Conservation (phyloP, 2,329 filamentous ascomycete genomes). For the Lecanicillium sp. region DNA sequence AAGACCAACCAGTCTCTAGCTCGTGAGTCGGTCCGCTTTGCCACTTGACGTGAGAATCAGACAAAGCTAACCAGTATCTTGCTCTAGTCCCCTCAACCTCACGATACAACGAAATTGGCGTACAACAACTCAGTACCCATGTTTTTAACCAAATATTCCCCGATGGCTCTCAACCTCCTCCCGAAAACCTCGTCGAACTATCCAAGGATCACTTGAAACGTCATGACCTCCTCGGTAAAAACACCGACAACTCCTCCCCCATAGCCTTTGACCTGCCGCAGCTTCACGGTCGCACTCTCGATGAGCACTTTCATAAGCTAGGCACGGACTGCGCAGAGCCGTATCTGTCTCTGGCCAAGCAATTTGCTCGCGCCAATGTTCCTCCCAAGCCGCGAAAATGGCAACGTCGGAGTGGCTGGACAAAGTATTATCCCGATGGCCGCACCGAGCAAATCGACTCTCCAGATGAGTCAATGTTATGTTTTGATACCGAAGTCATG, state of each 20-base stretch:
- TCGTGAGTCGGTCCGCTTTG: constrained; percentile 23
- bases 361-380: constrained; percentile 58
- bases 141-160: constrained; percentile 80
- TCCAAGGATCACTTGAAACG: constrained; percentile 73
- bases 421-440: constrained; percentile 76
- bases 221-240: constrained; percentile 86
- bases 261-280: constrained; percentile 80
- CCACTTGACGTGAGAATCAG: background rate
- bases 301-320: constrained; percentile 89
- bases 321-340: constrained; percentile 83
- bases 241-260: constrained; percentile 65
- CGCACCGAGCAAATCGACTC: constrained; percentile 60
- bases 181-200: constrained; percentile 67
- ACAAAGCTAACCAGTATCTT: constrained; percentile 8
- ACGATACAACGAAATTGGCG: constrained; percentile 85
- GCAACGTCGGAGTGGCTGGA: constrained; percentile 80
- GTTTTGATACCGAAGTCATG: constrained; percentile 95
- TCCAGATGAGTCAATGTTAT: constrained; percentile 74
- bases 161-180: constrained; percentile 43
- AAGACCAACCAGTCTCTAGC: constrained; percentile 22
- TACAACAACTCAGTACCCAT: constrained; percentile 84
- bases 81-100: constrained; percentile 46
- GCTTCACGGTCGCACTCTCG: constrained; percentile 71
- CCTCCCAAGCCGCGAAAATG: constrained; percentile 59
- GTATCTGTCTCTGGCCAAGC: constrained; percentile 65